Evolutionary conservation across 1,284 basidiomycete species (phyloP).

Genomic region (Porphyrellus sp.): DNA sequence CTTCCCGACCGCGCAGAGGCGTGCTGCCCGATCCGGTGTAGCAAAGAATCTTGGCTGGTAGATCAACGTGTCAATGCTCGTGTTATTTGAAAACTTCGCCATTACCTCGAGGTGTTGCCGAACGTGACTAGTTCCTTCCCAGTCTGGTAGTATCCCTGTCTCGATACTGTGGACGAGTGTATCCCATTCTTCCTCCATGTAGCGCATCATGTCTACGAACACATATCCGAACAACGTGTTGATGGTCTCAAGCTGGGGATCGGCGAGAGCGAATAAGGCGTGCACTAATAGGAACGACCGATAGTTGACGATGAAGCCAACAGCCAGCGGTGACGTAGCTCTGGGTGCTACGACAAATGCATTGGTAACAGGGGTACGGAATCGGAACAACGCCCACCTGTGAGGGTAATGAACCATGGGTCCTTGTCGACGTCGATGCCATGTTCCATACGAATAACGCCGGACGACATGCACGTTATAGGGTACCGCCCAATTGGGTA

Average conservation of each 20-base stretch:
- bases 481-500: slow-evolving; percentile 1
- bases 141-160: slow-evolving; percentile 18
- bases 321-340: slow-evolving; percentile 20
- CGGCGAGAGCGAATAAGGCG: slow-evolving; percentile 19
- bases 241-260: slow-evolving; percentile 18
- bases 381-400: slow-evolving; percentile 1
- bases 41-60: slow-evolving; percentile 15
- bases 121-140: slow-evolving; percentile 18
- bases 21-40: slow-evolving; percentile 13
- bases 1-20: slow-evolving; percentile 17
- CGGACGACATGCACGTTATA: slow-evolving; percentile 16
- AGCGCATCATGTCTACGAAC: slow-evolving; percentile 21
- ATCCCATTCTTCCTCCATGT: slow-evolving; percentile 26
- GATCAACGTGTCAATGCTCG: background rate
- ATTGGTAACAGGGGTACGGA: background rate
- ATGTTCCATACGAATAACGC: slow-evolving; percentile 22
- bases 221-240: slow-evolving; percentile 19
- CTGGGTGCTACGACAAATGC: slow-evolving; percentile 12
- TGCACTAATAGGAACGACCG: slow-evolving; percentile 22
- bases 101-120: slow-evolving; percentile 19
- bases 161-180: slow-evolving; percentile 16
- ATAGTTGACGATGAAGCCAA: slow-evolving; percentile 19
- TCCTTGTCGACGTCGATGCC: slow-evolving; percentile 14
- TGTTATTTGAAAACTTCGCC: background rate
- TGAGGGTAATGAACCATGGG: slow-evolving; percentile 10